Conservation (phyloP, 441 rosid species). For the Erodium trifolium region DNA sequence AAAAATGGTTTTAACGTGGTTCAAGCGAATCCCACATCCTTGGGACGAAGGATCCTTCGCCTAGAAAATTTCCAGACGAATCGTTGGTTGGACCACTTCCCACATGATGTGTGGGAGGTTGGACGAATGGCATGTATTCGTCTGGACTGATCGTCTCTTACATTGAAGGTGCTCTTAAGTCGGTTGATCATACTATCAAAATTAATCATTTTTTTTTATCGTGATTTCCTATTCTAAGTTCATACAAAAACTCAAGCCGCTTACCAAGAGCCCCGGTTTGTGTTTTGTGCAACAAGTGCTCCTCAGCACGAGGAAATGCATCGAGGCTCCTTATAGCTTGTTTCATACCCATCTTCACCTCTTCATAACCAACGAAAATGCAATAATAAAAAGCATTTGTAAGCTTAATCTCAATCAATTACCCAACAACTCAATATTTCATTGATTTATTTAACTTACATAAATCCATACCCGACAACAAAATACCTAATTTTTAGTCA, state of each 20-base stretch:
- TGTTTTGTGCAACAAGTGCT: conserved; percentile 81
- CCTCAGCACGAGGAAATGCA: conserved; percentile 96
- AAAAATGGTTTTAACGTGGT: too few species aligned
- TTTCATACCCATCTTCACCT: conserved; percentile 54
- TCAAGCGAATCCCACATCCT: too few species aligned
- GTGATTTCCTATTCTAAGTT: not conserved
- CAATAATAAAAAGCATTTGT: not conserved
- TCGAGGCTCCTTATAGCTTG: conserved; percentile 75
- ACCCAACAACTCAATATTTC: not conserved
- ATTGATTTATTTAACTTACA: not conserved
- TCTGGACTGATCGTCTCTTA: too few species aligned
- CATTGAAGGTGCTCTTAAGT: not conserved
- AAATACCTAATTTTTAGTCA: too few species aligned
- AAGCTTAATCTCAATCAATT: not conserved
- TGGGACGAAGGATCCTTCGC: too few species aligned
- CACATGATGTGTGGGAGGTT: too few species aligned
- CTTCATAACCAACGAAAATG: not conserved
- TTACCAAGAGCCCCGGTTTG: conserved; percentile 89
- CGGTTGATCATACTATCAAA: not conserved
- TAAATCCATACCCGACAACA: not conserved
- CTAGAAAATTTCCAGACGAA: too few species aligned
- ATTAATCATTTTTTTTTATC: not conserved
- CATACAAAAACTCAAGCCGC: not conserved
- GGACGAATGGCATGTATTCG: too few species aligned
- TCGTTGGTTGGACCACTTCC: too few species aligned